Conservation (phyloP, 1,284 basidiomycete species). For the Cryptococcus neoformans region DNA sequence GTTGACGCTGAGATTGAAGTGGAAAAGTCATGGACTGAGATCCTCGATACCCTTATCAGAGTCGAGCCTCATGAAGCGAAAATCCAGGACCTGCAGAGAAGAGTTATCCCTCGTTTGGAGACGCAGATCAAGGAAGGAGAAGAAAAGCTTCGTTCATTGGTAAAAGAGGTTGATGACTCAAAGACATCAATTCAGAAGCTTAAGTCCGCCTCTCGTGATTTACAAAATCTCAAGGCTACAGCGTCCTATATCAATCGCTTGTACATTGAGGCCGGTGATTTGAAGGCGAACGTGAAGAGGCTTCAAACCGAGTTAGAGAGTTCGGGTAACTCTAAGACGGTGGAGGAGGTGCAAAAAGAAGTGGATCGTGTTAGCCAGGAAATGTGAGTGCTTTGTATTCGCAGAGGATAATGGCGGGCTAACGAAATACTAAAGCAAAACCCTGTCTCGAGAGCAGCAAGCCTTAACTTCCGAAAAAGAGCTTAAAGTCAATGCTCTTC, state of each 20-base stretch:
- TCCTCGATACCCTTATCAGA: conserved; percentile 59
- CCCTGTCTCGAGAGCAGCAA: conserved; percentile 66
- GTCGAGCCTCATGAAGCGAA: conserved; percentile 54
- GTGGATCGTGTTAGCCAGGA: conserved; percentile 61
- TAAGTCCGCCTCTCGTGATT: conserved; percentile 55
- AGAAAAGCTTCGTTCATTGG: conserved; percentile 51
- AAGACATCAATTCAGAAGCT: conserved; percentile 36
- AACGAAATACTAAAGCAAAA: conserved; percentile 47
- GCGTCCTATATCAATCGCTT: conserved; percentile 62
- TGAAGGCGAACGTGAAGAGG: conserved; percentile 62
- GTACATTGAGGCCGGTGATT: conserved; percentile 62
- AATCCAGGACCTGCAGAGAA: conserved; percentile 54
- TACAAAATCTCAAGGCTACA: conserved; percentile 63
- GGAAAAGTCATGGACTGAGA: conserved; percentile 60
- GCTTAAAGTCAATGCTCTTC: conserved; percentile 58
- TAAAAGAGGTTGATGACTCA: conserved; percentile 15
- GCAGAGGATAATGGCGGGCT: not conserved
- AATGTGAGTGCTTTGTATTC: conserved; percentile 57
- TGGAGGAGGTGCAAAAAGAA: conserved; percentile 77
- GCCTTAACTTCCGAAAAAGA: conserved; percentile 63
- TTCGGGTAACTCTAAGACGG: conserved; percentile 73
- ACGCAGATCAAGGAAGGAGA: conserved; percentile 62
- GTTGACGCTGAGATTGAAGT: conserved; percentile 11
- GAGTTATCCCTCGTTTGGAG: conserved; percentile 67
- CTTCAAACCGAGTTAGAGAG: conserved; percentile 67